Base-by-base conservation (phyloP, 306 rosid genomes). In the Trichosanthes truncata region DNA sequence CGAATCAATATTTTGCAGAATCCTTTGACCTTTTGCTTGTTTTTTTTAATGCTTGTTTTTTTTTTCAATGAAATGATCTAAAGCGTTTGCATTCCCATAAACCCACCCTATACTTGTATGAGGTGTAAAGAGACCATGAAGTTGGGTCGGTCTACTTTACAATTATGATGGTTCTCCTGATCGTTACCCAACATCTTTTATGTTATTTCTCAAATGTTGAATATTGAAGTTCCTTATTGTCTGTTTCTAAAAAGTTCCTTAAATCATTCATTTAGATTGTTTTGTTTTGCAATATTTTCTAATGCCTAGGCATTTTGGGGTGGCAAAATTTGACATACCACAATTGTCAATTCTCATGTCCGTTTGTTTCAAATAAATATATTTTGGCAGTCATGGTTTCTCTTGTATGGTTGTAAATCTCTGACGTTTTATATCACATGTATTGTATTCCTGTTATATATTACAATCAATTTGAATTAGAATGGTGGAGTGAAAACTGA, bases 401-500 rank as follows among this genome's bases (percentile, higher is more conserved):
- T 69, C 76, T 68, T 43, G 36, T 43, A 69, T 41, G 76, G 53
- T 10, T 41, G 9, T 69, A 18, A 1, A 69, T 41, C 35, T 41
- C 18, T 43, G 55, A 41, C 46, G 49, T 20, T n/a, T 9, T 41
- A 45, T 12, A 43, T 40, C 33, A 45, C 35, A 8, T 67, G 49
- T 36, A 35, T 17, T 65, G 1, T 33, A 18, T 68, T 68, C 14
- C 0, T 45, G n/a, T 41, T 45, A 23, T 11, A 23, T 71, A 21
- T 43, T 45, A 12, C 36, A 5, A 7, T 53, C 40, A 25, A n/a
- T 66, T 18, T 83, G 63, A 51, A 38, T 79, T 82, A 13, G 56
- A 40, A 74, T 55, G 55, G 41, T 86, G 75, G 83, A 82, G 68
- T 81, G 61, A 83, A 83, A 55, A 38, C 41, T 74, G 80, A 83